Evolutionary conservation across 345 rosid species (phyloP).

Genomic region (Schrenkiella parvula): DNA sequence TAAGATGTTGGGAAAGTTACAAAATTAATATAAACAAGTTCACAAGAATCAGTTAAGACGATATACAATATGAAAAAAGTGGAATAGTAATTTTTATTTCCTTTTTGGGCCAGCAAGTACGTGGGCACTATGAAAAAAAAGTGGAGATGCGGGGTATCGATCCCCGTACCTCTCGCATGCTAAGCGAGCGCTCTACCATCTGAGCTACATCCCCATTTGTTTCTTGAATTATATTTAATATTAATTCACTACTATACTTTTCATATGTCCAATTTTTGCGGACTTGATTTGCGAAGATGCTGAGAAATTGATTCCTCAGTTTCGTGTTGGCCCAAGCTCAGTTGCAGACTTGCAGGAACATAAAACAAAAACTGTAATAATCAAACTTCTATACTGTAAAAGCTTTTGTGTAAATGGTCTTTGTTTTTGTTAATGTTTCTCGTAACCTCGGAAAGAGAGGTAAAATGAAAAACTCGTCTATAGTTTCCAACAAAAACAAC

Average conservation of each 20-base stretch:
- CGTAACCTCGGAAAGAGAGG: neutral
- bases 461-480: neutral
- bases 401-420: neutral
- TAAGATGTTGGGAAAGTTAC: neutral
- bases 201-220: slow-evolving; percentile 71
- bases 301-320: too few relatives aligned
- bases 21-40: too few relatives aligned
- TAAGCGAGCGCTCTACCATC: slow-evolving; percentile 95
- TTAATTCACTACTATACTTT: too few relatives aligned
- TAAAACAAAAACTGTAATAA: neutral
- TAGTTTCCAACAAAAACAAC: neutral
- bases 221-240: too few relatives aligned
- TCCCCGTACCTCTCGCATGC: slow-evolving; percentile 91
- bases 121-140: too few relatives aligned
- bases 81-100: too few relatives aligned
- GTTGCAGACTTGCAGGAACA: too few relatives aligned
- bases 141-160: slow-evolving; percentile 92
- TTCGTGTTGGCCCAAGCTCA: neutral
- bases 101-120: too few relatives aligned
- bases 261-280: neutral
- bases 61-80: too few relatives aligned
- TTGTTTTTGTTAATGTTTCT: neutral
- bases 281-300: neutral
- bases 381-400: neutral
- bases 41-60: too few relatives aligned